Evolutionary conservation across 192 early-diverging fungal species (phyloP), one percentile per base, ranked within the genome.

Genomic region (Gonapodya sp.): DNA sequence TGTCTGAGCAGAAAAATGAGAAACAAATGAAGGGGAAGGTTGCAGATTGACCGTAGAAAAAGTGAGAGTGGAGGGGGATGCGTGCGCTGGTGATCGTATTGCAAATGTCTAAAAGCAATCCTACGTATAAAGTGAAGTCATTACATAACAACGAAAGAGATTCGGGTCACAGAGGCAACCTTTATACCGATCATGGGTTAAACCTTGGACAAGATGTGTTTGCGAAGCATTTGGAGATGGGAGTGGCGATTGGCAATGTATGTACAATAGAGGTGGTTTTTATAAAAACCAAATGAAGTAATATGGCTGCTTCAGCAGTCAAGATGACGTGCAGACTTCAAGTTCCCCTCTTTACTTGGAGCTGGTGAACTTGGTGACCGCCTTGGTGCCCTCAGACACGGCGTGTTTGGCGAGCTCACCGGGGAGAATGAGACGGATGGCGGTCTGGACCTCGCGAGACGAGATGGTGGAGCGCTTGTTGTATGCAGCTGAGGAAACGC

Each of bases 391-490:
- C 79, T 81, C 80, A 35, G 80, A 81, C 73, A 81, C 80, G 24
- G 80, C 80, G 80, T 81, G 80, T 33, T 77, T 77, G 75, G 75
- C 75, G 75, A 77, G 75, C 75, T 77, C 75, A 2, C 75, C 75
- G 75, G 80, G 80, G 35, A 89, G 84, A 81, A 86, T 87, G 35
- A 88, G 83, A 82, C 88, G 85, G 35, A 89, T 85, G 82, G 91
- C 87, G 35, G 94, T 95, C 86, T 97, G 96, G 83, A 98, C 96
- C 88, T 98, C 96, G 82, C 96, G 92, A 37, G 95, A 96, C 37
- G 93, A 93, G 87, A 98, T 98, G 83, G 96, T 97, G 79, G 94
- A 95, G 79, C 92, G 89, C 92, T 98, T 97, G 94, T 95, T 97
- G 92, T 96, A 95, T 37, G 93, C 85, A 64, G 96, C 46, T 64